phyloP scores from a whole-genome alignment of 2,329 filamentous ascomycete genomes.

The Didymella lethalis region DNA sequence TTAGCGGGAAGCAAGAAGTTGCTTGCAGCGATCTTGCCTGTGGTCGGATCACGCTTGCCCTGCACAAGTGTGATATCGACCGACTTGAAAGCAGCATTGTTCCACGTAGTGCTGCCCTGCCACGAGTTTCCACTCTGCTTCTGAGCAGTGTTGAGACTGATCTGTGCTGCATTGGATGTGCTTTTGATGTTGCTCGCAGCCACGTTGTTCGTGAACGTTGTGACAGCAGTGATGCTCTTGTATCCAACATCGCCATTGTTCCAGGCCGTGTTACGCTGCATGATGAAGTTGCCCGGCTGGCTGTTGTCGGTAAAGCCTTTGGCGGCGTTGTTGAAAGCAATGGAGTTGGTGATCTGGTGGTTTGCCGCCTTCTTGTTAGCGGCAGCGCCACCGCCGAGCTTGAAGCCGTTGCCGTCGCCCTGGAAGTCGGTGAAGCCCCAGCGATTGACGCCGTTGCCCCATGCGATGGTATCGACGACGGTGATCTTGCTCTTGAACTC shows the following conservation, averaged over 20 bases:
- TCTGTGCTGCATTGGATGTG: constrained; percentile 29
- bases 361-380: constrained; percentile 50
- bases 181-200: constrained; percentile 48
- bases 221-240: constrained; percentile 45
- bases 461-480: constrained; percentile 56
- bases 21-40: constrained; percentile 53
- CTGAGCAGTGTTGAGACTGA: constrained; percentile 27
- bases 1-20: constrained; percentile 53
- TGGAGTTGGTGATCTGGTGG: constrained; percentile 57
- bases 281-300: constrained; percentile 52
- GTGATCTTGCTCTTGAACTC: constrained; percentile 56
- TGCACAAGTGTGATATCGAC: constrained; percentile 48
- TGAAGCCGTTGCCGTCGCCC: constrained; percentile 60
- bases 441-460: constrained; percentile 58
- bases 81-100: constrained; percentile 52
- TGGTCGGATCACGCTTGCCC: constrained; percentile 48
- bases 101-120: constrained; percentile 52
- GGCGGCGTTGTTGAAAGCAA: constrained; percentile 55
- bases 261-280: constrained; percentile 58
- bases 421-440: constrained; percentile 56
- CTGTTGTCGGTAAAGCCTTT: constrained; percentile 60
- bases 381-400: constrained; percentile 52
- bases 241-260: constrained; percentile 56
- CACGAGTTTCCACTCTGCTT: constrained; percentile 55
- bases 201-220: constrained; percentile 52